Base-by-base conservation (phyloP, 1,284 basidiomycete species). In the Anthracocystis panici-leucophaei region DNA sequence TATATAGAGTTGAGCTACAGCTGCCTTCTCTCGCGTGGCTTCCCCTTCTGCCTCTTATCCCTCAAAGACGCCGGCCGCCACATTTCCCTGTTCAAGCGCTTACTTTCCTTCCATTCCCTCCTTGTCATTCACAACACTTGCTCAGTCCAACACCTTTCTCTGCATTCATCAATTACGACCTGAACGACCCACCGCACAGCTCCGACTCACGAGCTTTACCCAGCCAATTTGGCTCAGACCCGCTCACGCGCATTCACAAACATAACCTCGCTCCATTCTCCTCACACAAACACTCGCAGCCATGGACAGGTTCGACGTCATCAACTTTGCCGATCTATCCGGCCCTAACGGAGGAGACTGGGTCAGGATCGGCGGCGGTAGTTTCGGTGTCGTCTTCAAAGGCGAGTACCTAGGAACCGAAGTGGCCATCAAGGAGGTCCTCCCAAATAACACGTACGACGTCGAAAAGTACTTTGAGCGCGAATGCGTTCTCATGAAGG, bases 401-500 rank as follows among this genome's bases (percentile, higher is more conserved):
- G 94, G 92, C 2, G 90, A 88, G 27, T 98, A 98, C 87, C 90
- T 98, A 27, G 95, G 95, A 4, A 93, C 97, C 75, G 93, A 96
- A 78, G 93, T 98, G 29, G 95, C 95, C 40, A 93, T 97, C 87
- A 98, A 98, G 87, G 95, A 96, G 87, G 93, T 97, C 3, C 88
- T 95, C 3, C 93, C 93, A 0, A 94, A 92, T 16, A 92, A 88
- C 16, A 92, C 92, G 76, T 96, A 97, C 86, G 93, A 96, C 81
- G 87, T 97, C 27, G 90, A 92, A 81, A 99, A 99, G 87, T 98
- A 98, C 87, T 97, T 98, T 86, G 94, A 96, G 83, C 90, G 96
- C 38, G 96, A 99, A 88, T 97, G 95, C 92, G 90, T 93, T 31
- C 90, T 98, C 46, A 95, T 97, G 93, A 94, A 94, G 88, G 92